Base-by-base conservation (phyloP, 495 filamentous ascomycete genomes). In the Collariella sp. region DNA sequence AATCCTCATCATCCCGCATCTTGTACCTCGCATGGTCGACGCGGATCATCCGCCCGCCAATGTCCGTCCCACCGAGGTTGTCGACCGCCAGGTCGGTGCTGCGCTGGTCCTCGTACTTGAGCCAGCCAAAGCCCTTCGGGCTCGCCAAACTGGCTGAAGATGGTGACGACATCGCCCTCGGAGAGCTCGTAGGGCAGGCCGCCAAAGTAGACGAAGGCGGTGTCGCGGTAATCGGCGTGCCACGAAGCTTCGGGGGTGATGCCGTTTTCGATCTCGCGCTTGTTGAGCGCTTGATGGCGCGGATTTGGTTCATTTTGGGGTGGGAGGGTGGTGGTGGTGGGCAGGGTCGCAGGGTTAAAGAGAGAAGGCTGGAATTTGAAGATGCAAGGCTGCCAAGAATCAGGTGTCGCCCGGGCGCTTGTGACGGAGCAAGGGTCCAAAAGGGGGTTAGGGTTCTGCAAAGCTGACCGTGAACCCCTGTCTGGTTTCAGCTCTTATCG, bases 51-150 rank as follows among this genome's bases (percentile, higher is more conserved):
- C 91, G 76, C 0, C 90, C 90, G 66, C 88, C 76, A 16, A 98
- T 84, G 24, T 79, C 84, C 22, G 90, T 83, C 15, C 93, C 93
- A 41, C 89, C 86, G 6, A 98, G 70, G 66, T 98, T 98, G 70
- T 98, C 93, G 2, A 98, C 93, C 2, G 93, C 93, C 33, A 98
- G 74, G 69, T 96, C 90, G 38, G 87, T 91, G 67, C 89, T 95
- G 54, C 94, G 83, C 78, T 98, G 93, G 69, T 98, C 93, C 65
- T 98, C 93, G 69, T 96, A 98, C 68, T 98, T 98, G 48, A 98
- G 77, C 75, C 90, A 99, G 1, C 84, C 88, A 59, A 96, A 99
- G 1, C 93, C 93, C 51, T 84, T 84, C 86, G 9, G 94, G 94
- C 65, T 97, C 90, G 55, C 93, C 93, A 63, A 83, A 99, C 65